Percentiles rank a stretch among this genome's conserved stretches.
These are phyloP conservation scores for Pugionium cornutum DNA, from an alignment of 345 rosid species.

Conservation along the genomic window DNA sequence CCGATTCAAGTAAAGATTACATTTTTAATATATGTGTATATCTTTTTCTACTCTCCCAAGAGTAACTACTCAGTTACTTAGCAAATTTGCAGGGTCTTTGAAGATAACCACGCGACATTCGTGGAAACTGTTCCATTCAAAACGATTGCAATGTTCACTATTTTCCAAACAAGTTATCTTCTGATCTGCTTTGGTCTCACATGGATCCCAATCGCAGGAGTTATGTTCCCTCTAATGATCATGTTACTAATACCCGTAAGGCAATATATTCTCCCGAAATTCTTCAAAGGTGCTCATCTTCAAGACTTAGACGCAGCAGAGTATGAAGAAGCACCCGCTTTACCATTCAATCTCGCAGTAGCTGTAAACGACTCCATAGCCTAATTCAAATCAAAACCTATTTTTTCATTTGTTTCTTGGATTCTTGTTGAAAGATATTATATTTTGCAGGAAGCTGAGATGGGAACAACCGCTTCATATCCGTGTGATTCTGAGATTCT, in stretches of 20 bases:
- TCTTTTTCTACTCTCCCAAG: neutral
- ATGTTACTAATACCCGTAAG: slow-evolving; percentile 90
- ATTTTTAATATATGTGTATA: neutral
- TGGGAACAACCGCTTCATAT: slow-evolving; percentile 55
- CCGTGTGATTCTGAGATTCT: slow-evolving; percentile 73
- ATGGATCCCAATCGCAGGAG: slow-evolving; percentile 96
- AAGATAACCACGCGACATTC: slow-evolving; percentile 79
- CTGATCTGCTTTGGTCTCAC: slow-evolving; percentile 86
- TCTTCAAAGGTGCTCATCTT: slow-evolving; percentile 85
- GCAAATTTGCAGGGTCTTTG: slow-evolving; percentile 62
- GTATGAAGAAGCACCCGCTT: slow-evolving; percentile 90
- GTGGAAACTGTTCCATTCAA: slow-evolving; percentile 94
- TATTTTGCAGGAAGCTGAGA: slow-evolving; percentile 50
- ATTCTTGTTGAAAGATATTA: neutral
- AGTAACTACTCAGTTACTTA: neutral
- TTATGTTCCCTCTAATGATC: slow-evolving; percentile 90
- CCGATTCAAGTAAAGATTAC: slow-evolving; percentile 73
- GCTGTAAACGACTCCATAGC: slow-evolving; percentile 8
- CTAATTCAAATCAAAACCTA: neutral
- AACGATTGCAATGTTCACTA: slow-evolving; percentile 70
- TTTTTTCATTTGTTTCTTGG: neutral
- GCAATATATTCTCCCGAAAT: slow-evolving; percentile 81
- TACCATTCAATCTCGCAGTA: slow-evolving; percentile 61
- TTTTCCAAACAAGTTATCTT: slow-evolving; percentile 78
- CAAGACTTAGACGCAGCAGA: slow-evolving; percentile 95